Percentiles rank a stretch among this genome's conserved stretches.
phyloP scores from a whole-genome alignment of 2,329 filamentous ascomycete species.

The Monosporascus ibericus region DNA sequence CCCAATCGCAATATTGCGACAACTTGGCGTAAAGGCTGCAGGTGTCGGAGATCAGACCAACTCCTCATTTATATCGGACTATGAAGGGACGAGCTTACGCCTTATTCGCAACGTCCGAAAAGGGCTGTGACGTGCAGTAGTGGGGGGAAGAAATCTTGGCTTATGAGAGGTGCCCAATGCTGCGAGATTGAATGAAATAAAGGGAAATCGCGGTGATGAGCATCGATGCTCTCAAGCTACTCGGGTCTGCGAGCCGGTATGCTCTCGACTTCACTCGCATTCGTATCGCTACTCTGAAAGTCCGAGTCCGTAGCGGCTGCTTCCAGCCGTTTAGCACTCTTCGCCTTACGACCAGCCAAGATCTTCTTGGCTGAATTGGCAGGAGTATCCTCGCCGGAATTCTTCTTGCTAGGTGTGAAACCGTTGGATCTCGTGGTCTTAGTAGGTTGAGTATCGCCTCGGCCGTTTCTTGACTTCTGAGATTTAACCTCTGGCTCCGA shows the following conservation, averaged over 20 bases:
- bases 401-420: background rate
- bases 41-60: no score
- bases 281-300: conserved; percentile 23
- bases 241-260: conserved; percentile 19
- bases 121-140: no score
- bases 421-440: conserved; percentile 1
- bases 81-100: no score
- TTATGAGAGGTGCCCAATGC: no score
- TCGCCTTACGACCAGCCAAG: background rate
- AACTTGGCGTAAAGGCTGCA: no score
- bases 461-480: background rate
- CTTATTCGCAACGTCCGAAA: no score
- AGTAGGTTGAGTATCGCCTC: background rate
- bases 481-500: conserved; percentile 12
- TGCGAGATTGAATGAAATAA: no score
- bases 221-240: background rate
- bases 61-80: no score
- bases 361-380: conserved; percentile 1
- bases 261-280: conserved; percentile 24
- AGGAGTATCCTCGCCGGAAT: background rate
- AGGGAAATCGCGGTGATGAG: no score
- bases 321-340: background rate
- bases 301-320: conserved; percentile 4
- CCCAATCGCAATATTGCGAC: no score
- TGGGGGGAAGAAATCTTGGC: no score